These are phyloP conservation scores for Trichoderma sp. DNA, from an alignment of 2,329 filamentous ascomycete species.

Conservation along the genomic window DNA sequence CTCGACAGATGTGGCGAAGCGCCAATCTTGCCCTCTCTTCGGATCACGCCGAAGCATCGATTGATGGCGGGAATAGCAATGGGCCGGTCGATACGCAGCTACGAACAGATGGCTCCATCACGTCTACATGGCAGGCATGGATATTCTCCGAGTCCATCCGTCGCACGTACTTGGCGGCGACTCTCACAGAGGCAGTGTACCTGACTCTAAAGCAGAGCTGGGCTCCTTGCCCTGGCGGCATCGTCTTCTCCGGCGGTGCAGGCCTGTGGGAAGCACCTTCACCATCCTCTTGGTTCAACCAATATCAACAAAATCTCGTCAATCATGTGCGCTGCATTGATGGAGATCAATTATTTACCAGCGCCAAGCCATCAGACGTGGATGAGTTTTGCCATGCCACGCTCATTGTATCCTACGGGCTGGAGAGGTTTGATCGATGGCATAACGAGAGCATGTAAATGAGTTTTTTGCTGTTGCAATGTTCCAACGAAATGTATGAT, in stretches of 20 bases:
- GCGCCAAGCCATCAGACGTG: constrained; percentile 5
- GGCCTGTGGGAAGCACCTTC: constrained; percentile 11
- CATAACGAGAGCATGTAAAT: constrained; percentile 2
- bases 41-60: not conserved
- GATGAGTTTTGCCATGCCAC: constrained; percentile 22
- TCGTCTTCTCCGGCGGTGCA: not conserved
- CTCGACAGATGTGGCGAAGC: constrained; percentile 23
- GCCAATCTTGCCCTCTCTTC: not conserved
- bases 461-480: not conserved
- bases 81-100: not conserved
- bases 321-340: constrained; percentile 7
- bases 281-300: constrained; percentile 2
- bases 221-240: constrained; percentile 14
- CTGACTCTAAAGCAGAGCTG: constrained; percentile 19
- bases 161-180: constrained; percentile 8
- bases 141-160: constrained; percentile 23
- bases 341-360: constrained; percentile 8
- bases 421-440: constrained; percentile 21
- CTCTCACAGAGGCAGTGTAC: constrained; percentile 21
- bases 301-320: not conserved
- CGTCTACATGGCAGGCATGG: constrained; percentile 21
- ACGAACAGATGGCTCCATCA: constrained; percentile 9
- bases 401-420: constrained; percentile 11
- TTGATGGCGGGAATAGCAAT: not conserved
- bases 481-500: not conserved